Evolutionary conservation across 2,329 filamentous ascomycete genomes (phyloP).

Genomic region (Colletotrichum noveboracense): DNA sequence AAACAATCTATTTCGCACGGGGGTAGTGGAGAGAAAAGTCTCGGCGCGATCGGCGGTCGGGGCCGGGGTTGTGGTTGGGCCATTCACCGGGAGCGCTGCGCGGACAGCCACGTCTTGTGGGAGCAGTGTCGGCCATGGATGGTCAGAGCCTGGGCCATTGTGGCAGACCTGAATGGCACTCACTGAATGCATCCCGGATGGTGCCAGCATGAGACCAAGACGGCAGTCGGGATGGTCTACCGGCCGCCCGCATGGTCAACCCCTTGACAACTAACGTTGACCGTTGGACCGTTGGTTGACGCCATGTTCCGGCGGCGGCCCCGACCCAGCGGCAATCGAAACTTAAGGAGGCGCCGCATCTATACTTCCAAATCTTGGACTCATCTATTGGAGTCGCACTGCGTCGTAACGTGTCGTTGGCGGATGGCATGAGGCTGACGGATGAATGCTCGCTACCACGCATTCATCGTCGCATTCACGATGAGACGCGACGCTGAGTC

Average conservation of each 20-base stretch:
- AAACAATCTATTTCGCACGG: conserved; percentile 19
- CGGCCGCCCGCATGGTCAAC: background rate
- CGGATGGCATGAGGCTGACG: background rate
- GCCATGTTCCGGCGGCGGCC: background rate
- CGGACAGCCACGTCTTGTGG: background rate
- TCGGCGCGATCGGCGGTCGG: conserved; percentile 16
- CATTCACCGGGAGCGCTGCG: background rate
- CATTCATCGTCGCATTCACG: background rate
- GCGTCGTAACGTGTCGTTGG: background rate
- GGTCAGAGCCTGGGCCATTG: background rate
- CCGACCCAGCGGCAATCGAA: background rate
- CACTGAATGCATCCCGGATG: background rate
- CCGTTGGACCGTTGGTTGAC: background rate
- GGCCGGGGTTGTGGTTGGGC: conserved; percentile 7
- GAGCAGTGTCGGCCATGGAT: background rate
- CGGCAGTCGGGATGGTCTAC: background rate
- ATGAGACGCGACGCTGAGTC: background rate
- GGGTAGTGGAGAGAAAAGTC: conserved; percentile 9
- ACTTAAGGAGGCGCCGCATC: background rate
- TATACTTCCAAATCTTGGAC: background rate
- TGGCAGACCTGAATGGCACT: background rate
- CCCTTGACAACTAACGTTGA: conserved; percentile 6
- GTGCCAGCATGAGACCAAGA: conserved; percentile 1
- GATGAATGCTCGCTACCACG: background rate
- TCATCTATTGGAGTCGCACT: background rate